Base-by-base conservation (phyloP, 2,329 filamentous ascomycete genomes). In the Aureobasidium sp. region DNA sequence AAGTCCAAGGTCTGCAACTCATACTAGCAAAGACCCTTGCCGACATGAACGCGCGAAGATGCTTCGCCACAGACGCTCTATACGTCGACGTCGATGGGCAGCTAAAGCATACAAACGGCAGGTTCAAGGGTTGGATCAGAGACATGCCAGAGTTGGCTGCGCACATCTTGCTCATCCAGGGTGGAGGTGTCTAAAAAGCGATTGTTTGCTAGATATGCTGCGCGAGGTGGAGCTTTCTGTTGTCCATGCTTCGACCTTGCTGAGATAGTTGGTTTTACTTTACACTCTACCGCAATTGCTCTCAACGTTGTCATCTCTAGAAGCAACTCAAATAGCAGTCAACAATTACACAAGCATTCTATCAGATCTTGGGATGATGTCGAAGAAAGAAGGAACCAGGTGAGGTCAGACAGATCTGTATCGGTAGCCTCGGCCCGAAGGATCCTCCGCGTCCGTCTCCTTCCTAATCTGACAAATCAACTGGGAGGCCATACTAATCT, bases 381-480 rank as follows among this genome's bases (percentile, higher is more conserved):
- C n/a, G 23, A 40, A 29, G n/a, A 5, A 47, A 23, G 42, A 17
- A 29, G 8, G 25, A 19, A n/a, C 15, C 21, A 57, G 25, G 54
- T 57, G 25, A 42, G 25, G 27, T 46, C n/a, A 21, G 13, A 1
- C 4, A 11, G 33, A 17, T 17, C 47, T 23, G 7, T 17, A 25
- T 50, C 38, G 25, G 33, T 25, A 21, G 27, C 29, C 9, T 40
- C 53, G 53, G 53, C n/a, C 40, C 53, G 53, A 45, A 23, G 11
- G 25, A 31, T 40, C 37, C 38, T 35, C 40, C 54, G 21, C 10
- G 13, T 35, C 15, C 38, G 19, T 46, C 31, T 19, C 37, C 37
- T 33, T 42, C 51, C 51, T 40, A 6, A 40, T 40, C 55, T 58
- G 55, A 58, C 55, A 58, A 58, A 58, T 58, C 55, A 58, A 58